Conservation (phyloP, 2,329 filamentous ascomycete species). For the Fusarium poae region DNA sequence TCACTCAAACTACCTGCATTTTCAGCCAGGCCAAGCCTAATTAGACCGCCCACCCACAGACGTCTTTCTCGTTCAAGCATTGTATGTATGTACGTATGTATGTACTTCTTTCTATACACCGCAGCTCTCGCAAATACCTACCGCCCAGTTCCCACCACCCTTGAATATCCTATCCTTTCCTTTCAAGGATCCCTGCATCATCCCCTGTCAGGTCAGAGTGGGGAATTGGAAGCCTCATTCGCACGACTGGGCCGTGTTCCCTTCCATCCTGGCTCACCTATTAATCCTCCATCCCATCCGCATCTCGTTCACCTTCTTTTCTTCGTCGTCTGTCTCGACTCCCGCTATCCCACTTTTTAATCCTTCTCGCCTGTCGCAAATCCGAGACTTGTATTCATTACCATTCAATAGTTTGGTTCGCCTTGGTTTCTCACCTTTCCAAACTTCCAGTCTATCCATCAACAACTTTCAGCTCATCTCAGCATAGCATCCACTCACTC, state of each 20-base stretch:
- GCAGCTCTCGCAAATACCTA: slow-evolving; percentile 34
- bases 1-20: slow-evolving; percentile 19
- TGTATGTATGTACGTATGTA: too few species aligned
- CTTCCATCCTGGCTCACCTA: slow-evolving; percentile 46
- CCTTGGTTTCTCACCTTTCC: slow-evolving; percentile 26
- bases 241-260: slow-evolving; percentile 47
- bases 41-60: slow-evolving; percentile 41
- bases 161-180: slow-evolving; percentile 39
- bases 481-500: slow-evolving; percentile 17
- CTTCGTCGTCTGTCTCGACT: slow-evolving; percentile 46
- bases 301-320: slow-evolving; percentile 38
- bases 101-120: too few species aligned
- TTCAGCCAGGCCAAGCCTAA: slow-evolving; percentile 39
- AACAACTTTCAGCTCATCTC: slow-evolving; percentile 6
- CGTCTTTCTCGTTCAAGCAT: slow-evolving; percentile 25
- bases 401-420: slow-evolving; percentile 26
- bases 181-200: slow-evolving; percentile 31
- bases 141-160: slow-evolving; percentile 38
- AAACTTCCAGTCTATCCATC: slow-evolving; percentile 23
- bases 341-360: slow-evolving; percentile 40
- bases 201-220: slow-evolving; percentile 36
- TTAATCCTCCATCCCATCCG: slow-evolving; percentile 49
- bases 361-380: slow-evolving; percentile 36
- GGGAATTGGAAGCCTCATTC: slow-evolving; percentile 48
- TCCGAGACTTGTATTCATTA: slow-evolving; percentile 22